Evolutionary conservation across 148 eudicot species (phyloP).

Genomic region (Tetragonia tetragonoides): DNA sequence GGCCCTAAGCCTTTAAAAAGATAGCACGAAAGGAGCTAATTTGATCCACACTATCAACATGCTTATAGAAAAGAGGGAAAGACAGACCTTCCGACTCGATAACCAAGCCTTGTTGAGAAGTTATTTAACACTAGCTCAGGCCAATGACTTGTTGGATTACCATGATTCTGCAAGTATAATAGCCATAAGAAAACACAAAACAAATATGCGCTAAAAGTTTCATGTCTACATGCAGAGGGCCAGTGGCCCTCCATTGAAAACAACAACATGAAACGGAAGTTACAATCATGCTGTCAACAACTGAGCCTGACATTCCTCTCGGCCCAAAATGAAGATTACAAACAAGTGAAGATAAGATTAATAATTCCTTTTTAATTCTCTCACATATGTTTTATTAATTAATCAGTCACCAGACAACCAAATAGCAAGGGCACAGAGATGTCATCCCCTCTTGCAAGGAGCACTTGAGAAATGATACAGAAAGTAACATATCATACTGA

Average conservation of each 20-base stretch:
- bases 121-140: conserved; percentile 87
- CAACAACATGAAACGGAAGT: background rate
- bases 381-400: no score
- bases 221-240: background rate
- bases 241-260: background rate
- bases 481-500: background rate
- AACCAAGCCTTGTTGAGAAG: conserved; percentile 83
- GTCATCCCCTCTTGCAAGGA: background rate
- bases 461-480: no score
- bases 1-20: background rate
- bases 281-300: background rate
- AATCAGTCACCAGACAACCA: background rate
- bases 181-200: conserved; percentile 6
- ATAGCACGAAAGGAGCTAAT: background rate
- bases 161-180: conserved; percentile 69
- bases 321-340: background rate
- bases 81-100: conserved; percentile 74
- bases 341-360: background rate
- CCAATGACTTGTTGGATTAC: conserved; percentile 87
- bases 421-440: background rate
- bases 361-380: no score
- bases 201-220: background rate
- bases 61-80: background rate
- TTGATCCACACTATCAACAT: background rate
- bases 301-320: background rate